Conservation (phyloP, 805 yeast genomes). For the Wickerhamomyces subpelliculosus region DNA sequence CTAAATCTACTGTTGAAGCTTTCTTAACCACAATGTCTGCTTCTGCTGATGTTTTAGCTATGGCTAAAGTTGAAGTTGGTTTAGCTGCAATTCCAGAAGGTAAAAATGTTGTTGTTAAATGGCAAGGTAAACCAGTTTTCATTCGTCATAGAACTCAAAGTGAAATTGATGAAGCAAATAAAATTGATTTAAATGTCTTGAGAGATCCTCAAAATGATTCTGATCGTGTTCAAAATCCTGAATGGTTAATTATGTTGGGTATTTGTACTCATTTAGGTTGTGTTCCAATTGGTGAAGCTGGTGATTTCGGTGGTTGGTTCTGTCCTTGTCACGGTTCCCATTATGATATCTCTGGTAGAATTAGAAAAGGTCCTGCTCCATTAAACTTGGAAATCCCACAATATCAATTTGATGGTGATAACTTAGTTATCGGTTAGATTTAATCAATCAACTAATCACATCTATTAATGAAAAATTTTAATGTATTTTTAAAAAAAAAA, state of each 20-base stretch:
- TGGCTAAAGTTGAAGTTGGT: slow-evolving; percentile 99
- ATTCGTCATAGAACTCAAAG: slow-evolving; percentile 95
- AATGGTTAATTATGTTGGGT: slow-evolving; percentile 99
- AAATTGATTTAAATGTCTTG: slow-evolving; percentile 64
- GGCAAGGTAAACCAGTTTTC: slow-evolving; percentile 99
- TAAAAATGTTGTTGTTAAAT: slow-evolving; percentile 95
- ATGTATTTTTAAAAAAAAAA: neutral
- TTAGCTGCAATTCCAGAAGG: slow-evolving; percentile 92
- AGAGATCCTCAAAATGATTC: slow-evolving; percentile 94
- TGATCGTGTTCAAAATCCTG: slow-evolving; percentile 93
- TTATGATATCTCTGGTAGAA: slow-evolving; percentile 99
- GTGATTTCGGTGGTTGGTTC: slow-evolving; percentile 99
- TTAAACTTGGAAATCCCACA: slow-evolving; percentile 94
- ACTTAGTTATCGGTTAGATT: slow-evolving; percentile 89
- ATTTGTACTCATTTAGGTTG: slow-evolving; percentile 99
- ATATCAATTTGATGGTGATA: slow-evolving; percentile 81
- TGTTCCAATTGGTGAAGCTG: slow-evolving; percentile 99
- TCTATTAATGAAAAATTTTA: too few species aligned
- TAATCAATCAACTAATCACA: too few species aligned
- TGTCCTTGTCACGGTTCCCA: slow-evolving; percentile 99
- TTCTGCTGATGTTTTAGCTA: slow-evolving; percentile 96
- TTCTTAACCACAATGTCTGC: slow-evolving; percentile 94
- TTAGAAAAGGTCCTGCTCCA: slow-evolving; percentile 99
- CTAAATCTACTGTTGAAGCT: slow-evolving; percentile 91
- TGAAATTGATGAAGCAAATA: slow-evolving; percentile 93